These are phyloP conservation scores for Colletotrichum aenigma DNA, from an alignment of 2,329 filamentous ascomycete species.

Conservation along the genomic window DNA sequence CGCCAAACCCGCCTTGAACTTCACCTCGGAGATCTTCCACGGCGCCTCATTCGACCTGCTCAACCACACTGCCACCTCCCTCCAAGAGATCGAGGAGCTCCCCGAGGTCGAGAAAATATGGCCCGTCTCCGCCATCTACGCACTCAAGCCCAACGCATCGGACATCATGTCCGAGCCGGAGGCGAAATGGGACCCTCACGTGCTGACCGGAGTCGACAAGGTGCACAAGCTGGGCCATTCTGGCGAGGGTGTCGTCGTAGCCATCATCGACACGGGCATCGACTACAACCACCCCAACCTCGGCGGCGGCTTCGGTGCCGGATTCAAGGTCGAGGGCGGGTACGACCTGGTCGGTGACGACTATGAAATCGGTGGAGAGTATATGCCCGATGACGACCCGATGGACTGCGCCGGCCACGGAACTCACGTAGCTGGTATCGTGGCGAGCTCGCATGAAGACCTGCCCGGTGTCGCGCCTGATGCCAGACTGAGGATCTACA, in stretches of 20 bases:
- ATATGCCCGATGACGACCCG: conserved; percentile 43
- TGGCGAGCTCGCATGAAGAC: conserved; percentile 28
- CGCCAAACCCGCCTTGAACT: conserved; percentile 3
- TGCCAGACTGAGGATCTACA: conserved; percentile 43
- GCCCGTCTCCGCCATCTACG: not conserved
- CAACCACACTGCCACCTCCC: not conserved
- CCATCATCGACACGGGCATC: conserved; percentile 39
- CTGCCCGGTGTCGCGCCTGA: conserved; percentile 45
- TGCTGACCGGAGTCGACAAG: not conserved
- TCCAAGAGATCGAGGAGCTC: not conserved
- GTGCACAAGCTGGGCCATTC: not conserved
- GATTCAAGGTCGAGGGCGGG: conserved; percentile 50
- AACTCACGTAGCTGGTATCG: not conserved
- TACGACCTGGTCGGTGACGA: conserved; percentile 8
- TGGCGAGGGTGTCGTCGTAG: not conserved
- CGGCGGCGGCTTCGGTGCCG: conserved; percentile 55
- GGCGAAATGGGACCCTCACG: not conserved
- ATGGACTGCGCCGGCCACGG: conserved; percentile 33
- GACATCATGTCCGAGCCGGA: not conserved
- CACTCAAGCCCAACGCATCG: not conserved
- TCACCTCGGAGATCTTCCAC: conserved; percentile 12
- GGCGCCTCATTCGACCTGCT: conserved; percentile 14
- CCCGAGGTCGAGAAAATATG: not conserved
- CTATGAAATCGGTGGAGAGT: conserved; percentile 28
- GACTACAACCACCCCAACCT: conserved; percentile 57